Evolutionary conservation across 2,329 filamentous ascomycete genomes (phyloP), one percentile per base, ranked within the genome.

Genomic region (Verticillium dahliae): DNA sequence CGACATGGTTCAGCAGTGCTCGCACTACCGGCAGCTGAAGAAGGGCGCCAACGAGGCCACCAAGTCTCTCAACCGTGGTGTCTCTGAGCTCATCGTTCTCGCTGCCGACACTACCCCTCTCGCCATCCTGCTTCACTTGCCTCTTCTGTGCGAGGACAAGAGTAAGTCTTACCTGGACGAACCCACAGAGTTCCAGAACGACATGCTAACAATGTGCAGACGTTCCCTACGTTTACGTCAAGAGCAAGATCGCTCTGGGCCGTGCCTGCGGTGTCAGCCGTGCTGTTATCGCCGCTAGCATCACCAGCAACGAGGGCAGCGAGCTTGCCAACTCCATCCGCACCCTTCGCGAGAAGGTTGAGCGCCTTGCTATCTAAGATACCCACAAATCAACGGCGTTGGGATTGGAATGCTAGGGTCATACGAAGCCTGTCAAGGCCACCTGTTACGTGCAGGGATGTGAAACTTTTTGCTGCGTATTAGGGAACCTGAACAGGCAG

Each of bases 341-440:
- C 70, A 84, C 88, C 67, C 83, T 97, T 72, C 96, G 94, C 83
- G 91, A 96, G 79, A 96, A 97, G 87, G 91, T 98, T 61, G 94
- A 98, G 85, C 86, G 93, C 70, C 85, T 97, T 69, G 92, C 94
- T 82, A 97, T 97, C 80, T 97, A 89, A 85, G 68, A 52, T 60
- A 65, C 62, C 63, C 62, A 55, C 34, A 27, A 11, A 52, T 27
- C 45, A 27, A 52, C 18, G 45, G 45, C 18, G 45, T 52, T 52
- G 9, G 45, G 18, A 6, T 27, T 18, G 45, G 22, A 10, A n/a
- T 27, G 13, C 45, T 52, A 18, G 11, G 9, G 13, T 3, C 45
- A 22, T 10, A 22, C 45, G 11, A 52, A n/a, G 18, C 45, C 18
- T 52, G 45, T 18, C 18, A 10, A 22, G 22, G n/a, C 18, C 10